phyloP scores from a whole-genome alignment of 164 flowering plant genomes.

The Berberis vulgaris region DNA sequence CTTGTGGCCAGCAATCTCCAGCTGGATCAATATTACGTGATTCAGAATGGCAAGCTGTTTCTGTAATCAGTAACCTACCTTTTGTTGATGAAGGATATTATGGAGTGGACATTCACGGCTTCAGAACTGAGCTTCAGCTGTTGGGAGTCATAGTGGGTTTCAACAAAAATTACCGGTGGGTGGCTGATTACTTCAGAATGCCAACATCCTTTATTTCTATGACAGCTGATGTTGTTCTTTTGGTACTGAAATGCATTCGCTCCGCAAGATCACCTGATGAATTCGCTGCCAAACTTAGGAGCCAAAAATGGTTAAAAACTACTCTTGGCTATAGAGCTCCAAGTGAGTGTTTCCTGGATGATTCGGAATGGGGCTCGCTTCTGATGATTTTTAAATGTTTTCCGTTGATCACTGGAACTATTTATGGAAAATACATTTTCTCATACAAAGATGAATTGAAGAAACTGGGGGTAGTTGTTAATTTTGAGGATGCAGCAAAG shows the following conservation, averaged over 20 bases:
- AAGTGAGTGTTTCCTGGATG: conserved; percentile 29
- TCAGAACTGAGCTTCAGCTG: conserved; percentile 36
- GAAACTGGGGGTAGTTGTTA: conserved; percentile 32
- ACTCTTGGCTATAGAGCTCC: conserved; percentile 34
- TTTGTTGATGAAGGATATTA: conserved; percentile 21
- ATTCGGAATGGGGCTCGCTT: conserved; percentile 52
- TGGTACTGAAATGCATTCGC: conserved; percentile 35
- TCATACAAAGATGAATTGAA: conserved; percentile 24
- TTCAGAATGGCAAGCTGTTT: conserved; percentile 37
- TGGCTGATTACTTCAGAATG: conserved; percentile 27
- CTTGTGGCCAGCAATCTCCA: conserved; percentile 37
- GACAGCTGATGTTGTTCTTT: conserved; percentile 20
- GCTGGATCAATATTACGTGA: conserved; percentile 32
- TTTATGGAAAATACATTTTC: conserved; percentile 30
- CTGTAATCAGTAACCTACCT: conserved; percentile 35
- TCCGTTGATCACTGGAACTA: conserved; percentile 29
- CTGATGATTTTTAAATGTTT: conserved; percentile 30
- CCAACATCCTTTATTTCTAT: conserved; percentile 12
- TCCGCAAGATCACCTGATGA: conserved; percentile 7
- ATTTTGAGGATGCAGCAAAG: conserved; percentile 41
- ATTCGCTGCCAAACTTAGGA: conserved; percentile 18
- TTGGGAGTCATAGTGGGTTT: conserved; percentile 50
- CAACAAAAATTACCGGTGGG: conserved; percentile 23
- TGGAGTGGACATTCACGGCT: conserved; percentile 36
- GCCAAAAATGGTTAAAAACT: conserved; percentile 26